Percentiles rank a stretch among this genome's conserved stretches.
phyloP scores from a whole-genome alignment of 768 basidiomycete species.

The Rhizopogon roseolus region DNA sequence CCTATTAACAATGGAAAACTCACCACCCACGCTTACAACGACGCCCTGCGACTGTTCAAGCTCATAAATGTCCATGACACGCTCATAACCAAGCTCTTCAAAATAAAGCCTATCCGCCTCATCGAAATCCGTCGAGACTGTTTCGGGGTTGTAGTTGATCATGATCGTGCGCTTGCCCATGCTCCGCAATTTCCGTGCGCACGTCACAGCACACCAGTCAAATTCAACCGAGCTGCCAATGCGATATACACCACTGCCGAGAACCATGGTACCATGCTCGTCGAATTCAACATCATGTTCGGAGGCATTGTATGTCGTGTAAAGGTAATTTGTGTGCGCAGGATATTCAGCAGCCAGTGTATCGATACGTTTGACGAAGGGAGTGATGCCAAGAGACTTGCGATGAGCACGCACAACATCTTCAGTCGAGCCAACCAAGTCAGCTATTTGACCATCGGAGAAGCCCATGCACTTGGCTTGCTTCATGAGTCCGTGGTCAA shows the following conservation, averaged over 20 bases:
- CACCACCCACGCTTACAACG: slow-evolving; percentile 94
- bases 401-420: slow-evolving; percentile 77
- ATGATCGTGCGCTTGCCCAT: slow-evolving; percentile 96
- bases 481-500: slow-evolving; percentile 74
- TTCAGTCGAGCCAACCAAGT: slow-evolving; percentile 70
- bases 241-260: slow-evolving; percentile 96
- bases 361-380: slow-evolving; percentile 99
- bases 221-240: slow-evolving; percentile 99
- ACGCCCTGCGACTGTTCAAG: slow-evolving; percentile 90
- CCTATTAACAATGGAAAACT: slow-evolving; percentile 18
- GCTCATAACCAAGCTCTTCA: slow-evolving; percentile 95
- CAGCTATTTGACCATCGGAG: slow-evolving; percentile 88
- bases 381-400: slow-evolving; percentile 84
- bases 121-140: slow-evolving; percentile 98
- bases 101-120: slow-evolving; percentile 99
- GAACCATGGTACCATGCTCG: slow-evolving; percentile 98
- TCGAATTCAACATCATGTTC: slow-evolving; percentile 94
- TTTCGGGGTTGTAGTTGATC: slow-evolving; percentile 99
- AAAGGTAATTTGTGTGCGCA: slow-evolving; percentile 98
- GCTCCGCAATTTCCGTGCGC: slow-evolving; percentile 85
- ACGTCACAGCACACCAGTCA: slow-evolving; percentile 99
- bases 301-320: slow-evolving; percentile 97
- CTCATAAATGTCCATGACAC: slow-evolving; percentile 99
- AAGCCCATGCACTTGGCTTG: slow-evolving; percentile 95
- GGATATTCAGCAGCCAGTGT: slow-evolving; percentile 98